These are phyloP conservation scores for Colletotrichum lindemuthianum DNA, from an alignment of 2,329 filamentous ascomycete genomes.

Conservation along the genomic window DNA sequence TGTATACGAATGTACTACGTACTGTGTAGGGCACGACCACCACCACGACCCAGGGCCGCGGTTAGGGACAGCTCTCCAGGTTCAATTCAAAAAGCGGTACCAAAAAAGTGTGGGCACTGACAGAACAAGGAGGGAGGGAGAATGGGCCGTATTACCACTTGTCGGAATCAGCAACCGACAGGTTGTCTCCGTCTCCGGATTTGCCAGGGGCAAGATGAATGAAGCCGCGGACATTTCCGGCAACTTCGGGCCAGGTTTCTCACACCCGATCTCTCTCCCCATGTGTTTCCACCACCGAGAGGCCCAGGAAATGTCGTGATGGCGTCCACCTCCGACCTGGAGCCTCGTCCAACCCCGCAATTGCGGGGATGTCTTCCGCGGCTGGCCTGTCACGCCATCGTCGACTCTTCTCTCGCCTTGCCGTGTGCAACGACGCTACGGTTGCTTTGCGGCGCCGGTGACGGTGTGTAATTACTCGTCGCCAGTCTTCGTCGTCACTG, in stretches of 20 bases:
- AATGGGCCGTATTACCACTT: neutral
- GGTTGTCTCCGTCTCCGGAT: conserved; percentile 1
- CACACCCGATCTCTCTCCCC: neutral
- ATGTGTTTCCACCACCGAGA: conserved; percentile 20
- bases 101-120: too few species aligned
- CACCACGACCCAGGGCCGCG: conserved; percentile 4
- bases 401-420: conserved; percentile 18
- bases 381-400: conserved; percentile 34
- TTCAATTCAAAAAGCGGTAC: neutral
- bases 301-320: conserved; percentile 27
- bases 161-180: conserved; percentile 10
- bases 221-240: neutral
- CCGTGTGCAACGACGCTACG: neutral
- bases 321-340: conserved; percentile 14
- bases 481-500: neutral
- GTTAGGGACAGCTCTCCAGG: conserved; percentile 21
- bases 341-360: conserved; percentile 32
- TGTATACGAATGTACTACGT: too few species aligned
- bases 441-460: too few species aligned
- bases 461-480: too few species aligned
- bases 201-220: neutral
- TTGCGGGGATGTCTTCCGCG: conserved; percentile 23
- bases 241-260: neutral
- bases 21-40: conserved; percentile 30
- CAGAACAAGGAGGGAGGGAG: neutral